phyloP scores from a whole-genome alignment of 805 yeast species.

The Saturnispora serradocipensis region DNA sequence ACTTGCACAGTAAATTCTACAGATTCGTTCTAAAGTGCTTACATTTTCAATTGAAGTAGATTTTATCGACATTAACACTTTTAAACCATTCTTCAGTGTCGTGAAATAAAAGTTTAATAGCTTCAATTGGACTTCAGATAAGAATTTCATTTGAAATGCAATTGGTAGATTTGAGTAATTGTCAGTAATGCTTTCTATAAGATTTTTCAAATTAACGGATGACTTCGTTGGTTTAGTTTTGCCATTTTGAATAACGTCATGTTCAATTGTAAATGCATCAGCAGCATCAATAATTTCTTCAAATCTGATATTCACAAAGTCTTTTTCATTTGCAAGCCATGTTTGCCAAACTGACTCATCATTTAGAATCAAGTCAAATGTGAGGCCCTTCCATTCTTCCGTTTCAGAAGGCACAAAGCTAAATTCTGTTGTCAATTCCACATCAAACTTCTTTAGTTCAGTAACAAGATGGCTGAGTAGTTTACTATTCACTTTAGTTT shows the following conservation, averaged over 20 bases:
- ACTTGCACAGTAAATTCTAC: slow-evolving; percentile 32
- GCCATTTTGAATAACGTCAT: slow-evolving; percentile 37
- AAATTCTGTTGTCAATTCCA: slow-evolving; percentile 30
- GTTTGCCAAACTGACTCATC: slow-evolving; percentile 26
- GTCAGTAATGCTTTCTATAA: slow-evolving; percentile 47
- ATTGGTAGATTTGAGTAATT: slow-evolving; percentile 45
- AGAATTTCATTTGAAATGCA: slow-evolving; percentile 45
- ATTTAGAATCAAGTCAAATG: slow-evolving; percentile 23
- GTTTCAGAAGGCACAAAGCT: slow-evolving; percentile 25
- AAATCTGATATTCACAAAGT: slow-evolving; percentile 42
- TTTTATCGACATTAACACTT: slow-evolving; percentile 33
- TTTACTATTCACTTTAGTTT: slow-evolving; percentile 29
- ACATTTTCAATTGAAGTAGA: slow-evolving; percentile 15
- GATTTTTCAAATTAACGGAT: slow-evolving; percentile 45
- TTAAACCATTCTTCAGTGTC: slow-evolving; percentile 32
- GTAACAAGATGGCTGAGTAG: slow-evolving; percentile 48
- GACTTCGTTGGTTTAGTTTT: slow-evolving; percentile 54
- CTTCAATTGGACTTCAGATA: slow-evolving; percentile 49
- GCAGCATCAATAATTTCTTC: slow-evolving; percentile 39
- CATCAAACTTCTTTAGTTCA: slow-evolving; percentile 53
- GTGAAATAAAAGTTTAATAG: slow-evolving; percentile 45
- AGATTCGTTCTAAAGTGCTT: slow-evolving; percentile 30
- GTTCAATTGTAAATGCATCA: slow-evolving; percentile 50
- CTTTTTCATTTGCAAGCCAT: slow-evolving; percentile 49
- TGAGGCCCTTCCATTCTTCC: slow-evolving; percentile 21